These are phyloP conservation scores for Aquilaria sinensis DNA, from an alignment of 345 rosid genomes.

Conservation along the genomic window DNA sequence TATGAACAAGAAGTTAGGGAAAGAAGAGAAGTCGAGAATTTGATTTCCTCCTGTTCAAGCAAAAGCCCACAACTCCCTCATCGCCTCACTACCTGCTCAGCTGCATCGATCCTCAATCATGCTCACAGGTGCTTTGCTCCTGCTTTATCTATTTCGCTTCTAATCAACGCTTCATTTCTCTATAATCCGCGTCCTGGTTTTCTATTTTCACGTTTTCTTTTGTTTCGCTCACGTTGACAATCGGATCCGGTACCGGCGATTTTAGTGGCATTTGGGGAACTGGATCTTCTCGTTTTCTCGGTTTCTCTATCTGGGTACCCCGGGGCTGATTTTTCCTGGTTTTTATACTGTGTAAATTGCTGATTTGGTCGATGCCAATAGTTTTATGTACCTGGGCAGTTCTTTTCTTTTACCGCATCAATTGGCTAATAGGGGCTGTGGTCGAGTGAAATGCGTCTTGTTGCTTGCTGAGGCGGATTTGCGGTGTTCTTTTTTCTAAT, in stretches of 20 bases:
- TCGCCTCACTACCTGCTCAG: slow-evolving; percentile 12
- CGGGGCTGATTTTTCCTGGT: not conserved
- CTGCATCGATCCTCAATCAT: slow-evolving; percentile 23
- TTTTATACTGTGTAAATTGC: not conserved
- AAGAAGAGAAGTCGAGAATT: too few species aligned
- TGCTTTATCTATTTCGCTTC: not conserved
- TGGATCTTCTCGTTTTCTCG: not conserved
- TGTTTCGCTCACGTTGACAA: not conserved
- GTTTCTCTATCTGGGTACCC: not conserved
- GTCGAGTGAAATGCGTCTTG: too few species aligned
- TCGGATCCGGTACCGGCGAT: slow-evolving; percentile 6
- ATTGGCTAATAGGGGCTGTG: too few species aligned
- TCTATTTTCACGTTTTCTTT: not conserved
- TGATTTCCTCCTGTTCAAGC: slow-evolving; percentile 53
- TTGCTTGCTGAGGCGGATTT: not conserved
- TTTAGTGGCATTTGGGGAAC: slow-evolving; percentile 6
- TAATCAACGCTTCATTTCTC: not conserved
- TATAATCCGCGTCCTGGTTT: not conserved
- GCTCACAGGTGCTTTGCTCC: slow-evolving; percentile 43
- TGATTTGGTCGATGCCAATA: not conserved
- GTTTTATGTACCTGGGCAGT: not conserved
- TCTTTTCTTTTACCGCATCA: too few species aligned
- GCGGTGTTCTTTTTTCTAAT: too few species aligned
- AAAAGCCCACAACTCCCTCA: slow-evolving; percentile 7
- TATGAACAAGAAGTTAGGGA: too few species aligned